These are phyloP conservation scores for Trichophyton simii DNA, from an alignment of 2,329 filamentous ascomycete genomes.

Conservation along the genomic window DNA sequence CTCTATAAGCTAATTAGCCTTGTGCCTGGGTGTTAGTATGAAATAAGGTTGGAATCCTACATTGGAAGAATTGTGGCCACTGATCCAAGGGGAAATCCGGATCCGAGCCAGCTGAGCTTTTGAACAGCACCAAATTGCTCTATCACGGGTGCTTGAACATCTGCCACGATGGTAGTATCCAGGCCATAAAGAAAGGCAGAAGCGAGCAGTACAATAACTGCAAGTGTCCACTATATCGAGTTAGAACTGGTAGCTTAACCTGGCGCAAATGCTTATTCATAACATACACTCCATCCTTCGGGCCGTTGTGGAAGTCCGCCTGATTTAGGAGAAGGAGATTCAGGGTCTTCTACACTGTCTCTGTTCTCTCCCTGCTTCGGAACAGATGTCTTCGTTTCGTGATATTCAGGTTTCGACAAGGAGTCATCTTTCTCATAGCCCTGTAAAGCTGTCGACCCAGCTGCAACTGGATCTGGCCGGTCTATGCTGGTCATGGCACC, in stretches of 20 bases:
- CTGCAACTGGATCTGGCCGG: background rate
- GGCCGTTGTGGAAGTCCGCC: background rate
- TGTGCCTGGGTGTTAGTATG: background rate
- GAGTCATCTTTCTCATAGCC: background rate
- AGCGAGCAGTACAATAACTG: constrained; percentile 20
- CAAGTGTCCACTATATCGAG: constrained; percentile 12
- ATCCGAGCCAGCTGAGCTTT: constrained; percentile 7
- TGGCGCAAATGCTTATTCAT: background rate
- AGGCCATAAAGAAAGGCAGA: constrained; percentile 28
- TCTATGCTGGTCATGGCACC: background rate
- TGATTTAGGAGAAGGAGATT: background rate
- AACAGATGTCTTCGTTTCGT: no score
- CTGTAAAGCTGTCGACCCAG: no score
- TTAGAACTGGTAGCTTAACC: background rate
- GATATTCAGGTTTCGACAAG: background rate
- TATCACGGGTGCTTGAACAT: constrained; percentile 24
- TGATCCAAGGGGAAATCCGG: constrained; percentile 32
- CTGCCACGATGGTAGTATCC: constrained; percentile 40
- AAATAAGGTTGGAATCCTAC: background rate
- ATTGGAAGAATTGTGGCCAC: constrained; percentile 26
- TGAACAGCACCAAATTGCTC: constrained; percentile 4
- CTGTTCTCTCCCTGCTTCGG: background rate
- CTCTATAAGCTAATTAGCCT: constrained; percentile 14
- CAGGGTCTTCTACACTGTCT: background rate
- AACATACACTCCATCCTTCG: constrained; percentile 1